phyloP scores from a whole-genome alignment of 306 rosid species.

The Gastrolobium bilobum region DNA sequence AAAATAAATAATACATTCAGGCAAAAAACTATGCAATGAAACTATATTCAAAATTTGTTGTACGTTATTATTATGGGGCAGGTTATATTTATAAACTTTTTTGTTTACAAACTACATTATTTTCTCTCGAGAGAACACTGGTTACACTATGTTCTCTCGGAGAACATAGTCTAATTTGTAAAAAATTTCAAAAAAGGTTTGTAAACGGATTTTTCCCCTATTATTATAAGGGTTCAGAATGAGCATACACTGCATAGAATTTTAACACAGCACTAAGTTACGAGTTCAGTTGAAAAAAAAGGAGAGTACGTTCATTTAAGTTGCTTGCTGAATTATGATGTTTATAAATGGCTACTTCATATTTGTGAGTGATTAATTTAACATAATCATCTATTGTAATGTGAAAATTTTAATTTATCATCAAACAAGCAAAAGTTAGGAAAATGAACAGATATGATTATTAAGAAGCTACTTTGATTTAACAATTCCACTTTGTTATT shows the following conservation, averaged over 20 bases:
- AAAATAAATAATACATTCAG: constrained; percentile 6
- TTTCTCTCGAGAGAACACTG: too few species aligned
- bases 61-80: too few species aligned
- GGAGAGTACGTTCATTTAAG: background rate
- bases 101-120: too few species aligned
- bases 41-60: background rate
- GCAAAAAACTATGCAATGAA: constrained; percentile 16
- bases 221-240: background rate
- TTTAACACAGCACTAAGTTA: constrained; percentile 19
- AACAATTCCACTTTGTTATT: background rate
- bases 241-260: background rate
- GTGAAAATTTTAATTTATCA: background rate
- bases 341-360: background rate
- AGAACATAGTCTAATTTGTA: too few species aligned
- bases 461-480: background rate
- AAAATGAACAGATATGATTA: background rate
- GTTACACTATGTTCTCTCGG: too few species aligned
- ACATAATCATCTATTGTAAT: background rate
- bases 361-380: background rate
- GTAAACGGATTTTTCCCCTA: too few species aligned
- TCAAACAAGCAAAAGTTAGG: background rate
- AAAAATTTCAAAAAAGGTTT: too few species aligned
- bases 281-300: background rate
- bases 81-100: too few species aligned
- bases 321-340: background rate